These are phyloP conservation scores for Lipomyces sp. DNA, from an alignment of 805 yeast species.

Conservation along the genomic window DNA sequence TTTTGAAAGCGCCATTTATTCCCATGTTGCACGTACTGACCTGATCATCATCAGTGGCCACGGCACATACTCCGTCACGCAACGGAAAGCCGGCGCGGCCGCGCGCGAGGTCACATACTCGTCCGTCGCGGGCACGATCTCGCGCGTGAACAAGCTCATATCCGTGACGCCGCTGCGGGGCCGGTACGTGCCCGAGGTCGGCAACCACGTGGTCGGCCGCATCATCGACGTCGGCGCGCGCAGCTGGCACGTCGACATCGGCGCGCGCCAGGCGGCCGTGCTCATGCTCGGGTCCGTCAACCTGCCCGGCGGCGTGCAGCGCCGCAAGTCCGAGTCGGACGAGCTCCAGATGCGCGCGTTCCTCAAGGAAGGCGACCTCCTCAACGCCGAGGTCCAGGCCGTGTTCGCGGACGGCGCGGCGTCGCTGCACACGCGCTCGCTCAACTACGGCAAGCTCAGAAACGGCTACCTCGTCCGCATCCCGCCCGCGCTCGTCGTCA, in stretches of 20 bases:
- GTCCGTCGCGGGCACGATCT: slow-evolving; percentile 87
- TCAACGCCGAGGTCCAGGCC: slow-evolving; percentile 94
- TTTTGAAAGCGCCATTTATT: slow-evolving; percentile 3
- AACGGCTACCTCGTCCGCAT: slow-evolving; percentile 81
- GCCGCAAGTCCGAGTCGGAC: slow-evolving; percentile 92
- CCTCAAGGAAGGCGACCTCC: slow-evolving; percentile 90
- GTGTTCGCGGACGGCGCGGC: slow-evolving; percentile 88
- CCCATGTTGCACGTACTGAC: no score
- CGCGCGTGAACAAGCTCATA: slow-evolving; percentile 79
- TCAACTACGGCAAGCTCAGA: slow-evolving; percentile 91
- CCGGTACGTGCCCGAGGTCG: slow-evolving; percentile 83
- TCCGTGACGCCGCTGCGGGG: slow-evolving; percentile 85
- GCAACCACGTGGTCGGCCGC: slow-evolving; percentile 93
- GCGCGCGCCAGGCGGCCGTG: slow-evolving; percentile 89
- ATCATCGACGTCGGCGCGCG: slow-evolving; percentile 90
- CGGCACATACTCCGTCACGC: slow-evolving; percentile 72
- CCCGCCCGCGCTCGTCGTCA: slow-evolving; percentile 76
- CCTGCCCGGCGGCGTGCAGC: slow-evolving; percentile 92
- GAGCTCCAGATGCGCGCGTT: slow-evolving; percentile 94
- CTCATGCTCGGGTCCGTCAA: slow-evolving; percentile 93
- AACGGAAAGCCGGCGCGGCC: slow-evolving; percentile 44
- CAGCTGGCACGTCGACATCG: slow-evolving; percentile 96
- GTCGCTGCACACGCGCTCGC: slow-evolving; percentile 88
- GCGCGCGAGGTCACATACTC: slow-evolving; percentile 46
- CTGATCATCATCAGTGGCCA: slow-evolving; percentile 64